Evolutionary conservation across 2,329 filamentous ascomycete species (phyloP).

Genomic region (Byssoonygena ceratinophila): DNA sequence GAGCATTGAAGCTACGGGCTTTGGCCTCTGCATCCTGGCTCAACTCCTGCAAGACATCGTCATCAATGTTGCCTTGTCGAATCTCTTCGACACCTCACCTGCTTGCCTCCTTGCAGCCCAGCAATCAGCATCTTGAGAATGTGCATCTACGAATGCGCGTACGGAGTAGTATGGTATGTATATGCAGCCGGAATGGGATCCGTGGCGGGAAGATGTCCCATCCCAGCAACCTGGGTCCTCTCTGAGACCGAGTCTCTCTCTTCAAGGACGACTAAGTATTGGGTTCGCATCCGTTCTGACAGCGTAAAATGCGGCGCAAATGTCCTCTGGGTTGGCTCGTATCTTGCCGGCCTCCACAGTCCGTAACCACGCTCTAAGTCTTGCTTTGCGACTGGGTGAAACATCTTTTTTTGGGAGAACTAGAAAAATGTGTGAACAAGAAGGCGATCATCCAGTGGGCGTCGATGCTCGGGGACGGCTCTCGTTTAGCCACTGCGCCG

Average conservation of each 20-base stretch:
- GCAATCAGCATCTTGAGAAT: neutral
- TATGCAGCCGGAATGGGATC: too few relatives aligned
- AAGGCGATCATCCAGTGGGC: neutral
- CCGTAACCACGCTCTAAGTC: neutral
- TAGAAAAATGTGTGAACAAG: neutral
- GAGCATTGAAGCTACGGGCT: neutral
- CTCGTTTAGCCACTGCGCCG: neutral
- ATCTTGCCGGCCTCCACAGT: too few relatives aligned
- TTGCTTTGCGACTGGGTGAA: neutral
- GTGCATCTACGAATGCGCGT: neutral
- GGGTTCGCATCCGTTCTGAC: too few relatives aligned
- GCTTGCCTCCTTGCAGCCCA: neutral
- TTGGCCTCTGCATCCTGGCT: neutral
- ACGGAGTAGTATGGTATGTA: too few relatives aligned
- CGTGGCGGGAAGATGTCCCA: neutral
- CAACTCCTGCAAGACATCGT: slow-evolving; percentile 2
- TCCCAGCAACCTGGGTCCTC: neutral
- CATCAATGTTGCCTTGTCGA: neutral
- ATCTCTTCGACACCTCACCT: neutral
- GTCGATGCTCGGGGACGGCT: neutral
- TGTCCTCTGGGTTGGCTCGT: too few relatives aligned
- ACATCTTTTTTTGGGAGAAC: neutral
- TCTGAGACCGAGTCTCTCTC: neutral
- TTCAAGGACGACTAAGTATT: neutral
- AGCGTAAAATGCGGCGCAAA: too few relatives aligned